Conservation (phyloP, 225 moss, liverwort and hornwort genomes). For the Asterella californica region DNA sequence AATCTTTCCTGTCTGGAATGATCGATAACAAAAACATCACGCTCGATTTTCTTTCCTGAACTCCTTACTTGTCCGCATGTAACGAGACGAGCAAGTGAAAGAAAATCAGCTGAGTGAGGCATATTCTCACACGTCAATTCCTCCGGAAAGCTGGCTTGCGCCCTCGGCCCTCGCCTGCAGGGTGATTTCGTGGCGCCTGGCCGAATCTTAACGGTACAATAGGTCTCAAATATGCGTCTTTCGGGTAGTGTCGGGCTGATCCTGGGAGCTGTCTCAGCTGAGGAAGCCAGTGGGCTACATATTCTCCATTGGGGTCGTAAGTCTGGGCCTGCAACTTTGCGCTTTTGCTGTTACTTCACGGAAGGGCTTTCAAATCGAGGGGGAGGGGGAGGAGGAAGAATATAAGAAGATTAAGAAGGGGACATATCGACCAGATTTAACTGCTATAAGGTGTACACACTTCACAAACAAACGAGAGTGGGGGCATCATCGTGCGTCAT, state of each 20-base stretch:
- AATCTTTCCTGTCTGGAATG: too few species aligned
- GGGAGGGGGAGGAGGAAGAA: not conserved
- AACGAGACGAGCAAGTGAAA: not conserved
- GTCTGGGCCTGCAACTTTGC: constrained; percentile 54
- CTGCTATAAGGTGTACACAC: too few species aligned
- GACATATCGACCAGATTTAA: too few species aligned
- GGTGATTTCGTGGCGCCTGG: constrained; percentile 21
- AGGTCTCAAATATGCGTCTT: constrained; percentile 61
- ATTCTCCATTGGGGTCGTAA: constrained; percentile 92
- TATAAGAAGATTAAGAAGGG: not conserved
- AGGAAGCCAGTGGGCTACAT: constrained; percentile 94
- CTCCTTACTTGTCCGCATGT: too few species aligned
- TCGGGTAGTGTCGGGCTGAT: constrained; percentile 59
- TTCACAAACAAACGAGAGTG: not conserved
- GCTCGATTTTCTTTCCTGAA: too few species aligned
- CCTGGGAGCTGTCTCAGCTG: constrained; percentile 53
- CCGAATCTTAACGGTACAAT: constrained; percentile 91
- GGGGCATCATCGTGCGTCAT: not conserved
- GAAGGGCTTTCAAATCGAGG: not conserved
- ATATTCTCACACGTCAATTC: not conserved
- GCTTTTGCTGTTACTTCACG: not conserved
- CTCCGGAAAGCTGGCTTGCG: constrained; percentile 19
- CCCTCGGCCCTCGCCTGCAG: not conserved
- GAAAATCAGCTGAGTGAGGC: too few species aligned
- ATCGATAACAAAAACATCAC: too few species aligned